Percentiles rank a stretch among this genome's conserved stretches.
These are phyloP conservation scores for Phialocephala sp. DNA, from an alignment of 2,329 filamentous ascomycete genomes.

Conservation along the genomic window DNA sequence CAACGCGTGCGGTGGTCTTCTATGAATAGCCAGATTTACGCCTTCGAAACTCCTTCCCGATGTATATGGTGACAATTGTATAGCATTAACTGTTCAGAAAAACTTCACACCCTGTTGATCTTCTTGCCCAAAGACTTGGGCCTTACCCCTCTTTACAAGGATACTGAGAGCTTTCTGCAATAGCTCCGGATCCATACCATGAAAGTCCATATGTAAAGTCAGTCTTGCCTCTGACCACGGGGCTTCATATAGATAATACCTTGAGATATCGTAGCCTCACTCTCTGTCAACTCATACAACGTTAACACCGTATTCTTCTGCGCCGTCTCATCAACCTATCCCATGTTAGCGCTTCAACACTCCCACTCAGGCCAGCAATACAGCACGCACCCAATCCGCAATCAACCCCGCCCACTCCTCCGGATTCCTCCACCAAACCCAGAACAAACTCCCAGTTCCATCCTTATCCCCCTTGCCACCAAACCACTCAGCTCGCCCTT, in stretches of 20 bases:
- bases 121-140: slow-evolving; percentile 90
- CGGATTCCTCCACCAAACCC: slow-evolving; percentile 83
- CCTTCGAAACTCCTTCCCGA: slow-evolving; percentile 20
- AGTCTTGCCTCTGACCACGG: not conserved
- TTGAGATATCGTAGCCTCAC: slow-evolving; percentile 76
- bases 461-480: slow-evolving; percentile 60
- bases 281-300: slow-evolving; percentile 87
- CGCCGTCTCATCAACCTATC: slow-evolving; percentile 75
- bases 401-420: slow-evolving; percentile 89
- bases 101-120: slow-evolving; percentile 95
- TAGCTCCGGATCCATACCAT: slow-evolving; percentile 85
- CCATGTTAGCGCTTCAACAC: slow-evolving; percentile 22
- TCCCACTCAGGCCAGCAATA: not conserved
- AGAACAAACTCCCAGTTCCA: slow-evolving; percentile 60
- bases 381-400: slow-evolving; percentile 67
- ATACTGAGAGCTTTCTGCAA: slow-evolving; percentile 79
- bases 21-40: slow-evolving; percentile 14
- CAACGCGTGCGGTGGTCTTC: slow-evolving; percentile 12
- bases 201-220: slow-evolving; percentile 64
- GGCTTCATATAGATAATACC: slow-evolving; percentile 50
- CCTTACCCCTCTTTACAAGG: slow-evolving; percentile 87
- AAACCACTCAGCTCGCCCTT: slow-evolving; percentile 72
- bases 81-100: slow-evolving; percentile 60
- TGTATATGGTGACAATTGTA: slow-evolving; percentile 11
- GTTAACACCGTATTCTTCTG: slow-evolving; percentile 91